A percentile compares a stretch with the other conserved stretches of the same genome.
Evolutionary conservation across 2,329 filamentous ascomycete species (phyloP).

Genomic region (Fusarium hostae): DNA sequence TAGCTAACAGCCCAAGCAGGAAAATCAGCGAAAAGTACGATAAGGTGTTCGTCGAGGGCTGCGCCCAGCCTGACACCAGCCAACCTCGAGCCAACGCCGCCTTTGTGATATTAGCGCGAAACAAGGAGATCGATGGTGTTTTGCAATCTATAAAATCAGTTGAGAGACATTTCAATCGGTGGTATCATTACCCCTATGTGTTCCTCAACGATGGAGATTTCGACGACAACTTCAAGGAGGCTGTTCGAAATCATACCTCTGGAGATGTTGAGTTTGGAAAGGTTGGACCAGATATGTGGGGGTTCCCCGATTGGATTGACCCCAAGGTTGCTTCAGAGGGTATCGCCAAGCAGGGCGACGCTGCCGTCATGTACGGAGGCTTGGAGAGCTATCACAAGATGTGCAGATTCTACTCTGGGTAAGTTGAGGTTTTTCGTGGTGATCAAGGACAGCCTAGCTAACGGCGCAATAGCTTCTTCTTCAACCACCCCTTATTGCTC

Average conservation of each 20-base stretch:
- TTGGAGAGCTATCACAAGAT: slow-evolving; percentile 99
- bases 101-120: slow-evolving; percentile 93
- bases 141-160: slow-evolving; percentile 98
- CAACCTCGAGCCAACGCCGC: slow-evolving; percentile 90
- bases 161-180: slow-evolving; percentile 98
- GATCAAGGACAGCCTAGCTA: slow-evolving; percentile 24
- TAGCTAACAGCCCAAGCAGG: slow-evolving; percentile 59
- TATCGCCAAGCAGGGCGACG: slow-evolving; percentile 95
- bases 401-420: slow-evolving; percentile 99
- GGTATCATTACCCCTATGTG: slow-evolving; percentile 98
- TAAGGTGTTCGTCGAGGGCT: slow-evolving; percentile 94
- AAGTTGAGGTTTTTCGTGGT: slow-evolving; percentile 48
- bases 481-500: slow-evolving; percentile 91
- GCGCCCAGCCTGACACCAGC: slow-evolving; percentile 81
- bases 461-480: slow-evolving; percentile 77
- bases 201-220: slow-evolving; percentile 98
- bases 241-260: slow-evolving; percentile 90
- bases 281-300: slow-evolving; percentile 92
- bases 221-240: slow-evolving; percentile 91
- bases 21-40: slow-evolving; percentile 98
- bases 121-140: slow-evolving; percentile 96
- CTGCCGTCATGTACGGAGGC: slow-evolving; percentile 98
- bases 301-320: slow-evolving; percentile 96
- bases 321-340: slow-evolving; percentile 93
- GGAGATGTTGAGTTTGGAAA: slow-evolving; percentile 90